Conservation (phyloP, 441 rosid genomes). For the Mallotus japonicus region DNA sequence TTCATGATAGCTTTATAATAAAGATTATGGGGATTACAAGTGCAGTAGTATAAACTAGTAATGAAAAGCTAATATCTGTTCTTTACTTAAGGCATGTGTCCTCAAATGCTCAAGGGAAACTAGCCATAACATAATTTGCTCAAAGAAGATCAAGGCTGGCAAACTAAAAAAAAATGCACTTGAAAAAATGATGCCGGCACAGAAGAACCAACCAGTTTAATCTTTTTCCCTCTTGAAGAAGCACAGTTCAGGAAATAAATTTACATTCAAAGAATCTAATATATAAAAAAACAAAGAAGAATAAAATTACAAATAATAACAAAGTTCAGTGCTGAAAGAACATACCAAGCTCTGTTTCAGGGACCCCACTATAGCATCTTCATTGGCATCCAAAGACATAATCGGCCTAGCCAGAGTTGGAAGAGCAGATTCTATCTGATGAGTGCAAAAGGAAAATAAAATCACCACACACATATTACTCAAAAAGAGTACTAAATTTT, state of each 20-base stretch:
- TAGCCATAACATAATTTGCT: not conserved
- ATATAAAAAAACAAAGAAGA: not conserved
- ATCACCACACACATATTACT: slow-evolving; percentile 3
- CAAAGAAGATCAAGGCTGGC: not conserved
- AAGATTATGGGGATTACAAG: not conserved
- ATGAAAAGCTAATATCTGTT: not conserved
- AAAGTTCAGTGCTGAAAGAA: slow-evolving; percentile 12
- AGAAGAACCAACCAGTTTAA: slow-evolving; percentile 1
- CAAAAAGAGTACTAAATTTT: not conserved
- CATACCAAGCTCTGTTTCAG: slow-evolving; percentile 92
- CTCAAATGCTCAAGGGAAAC: not conserved
- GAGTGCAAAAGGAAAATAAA: slow-evolving; percentile 19
- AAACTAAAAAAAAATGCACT: not conserved
- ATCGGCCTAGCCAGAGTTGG: slow-evolving; percentile 87
- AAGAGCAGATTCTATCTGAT: slow-evolving; percentile 91
- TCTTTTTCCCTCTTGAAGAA: not conserved
- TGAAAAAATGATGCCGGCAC: not conserved
- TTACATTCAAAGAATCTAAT: not conserved
- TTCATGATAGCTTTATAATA: not conserved
- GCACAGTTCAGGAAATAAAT: not conserved
- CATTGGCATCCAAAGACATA: slow-evolving; percentile 94
- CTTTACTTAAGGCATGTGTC: slow-evolving; percentile 4
- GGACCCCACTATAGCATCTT: slow-evolving; percentile 90
- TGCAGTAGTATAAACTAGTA: not conserved
- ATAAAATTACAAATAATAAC: not conserved